These are phyloP conservation scores for Pascua guehoae DNA, from an alignment of 1,284 basidiomycete species.

Conservation along the genomic window DNA sequence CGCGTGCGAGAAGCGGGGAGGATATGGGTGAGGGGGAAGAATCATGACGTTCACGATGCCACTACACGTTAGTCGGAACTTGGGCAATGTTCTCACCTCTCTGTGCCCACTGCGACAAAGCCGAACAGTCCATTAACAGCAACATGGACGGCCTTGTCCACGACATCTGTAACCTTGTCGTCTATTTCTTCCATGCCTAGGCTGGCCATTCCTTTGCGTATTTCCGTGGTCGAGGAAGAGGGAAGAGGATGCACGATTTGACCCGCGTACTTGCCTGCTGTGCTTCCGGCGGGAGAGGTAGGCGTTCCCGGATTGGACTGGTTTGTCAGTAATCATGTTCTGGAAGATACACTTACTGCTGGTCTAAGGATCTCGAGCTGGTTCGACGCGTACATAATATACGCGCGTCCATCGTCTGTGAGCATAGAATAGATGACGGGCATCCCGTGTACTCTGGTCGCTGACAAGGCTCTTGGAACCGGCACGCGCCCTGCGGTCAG, in stretches of 20 bases:
- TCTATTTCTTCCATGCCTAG: background rate
- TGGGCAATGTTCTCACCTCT: slow-evolving; percentile 13
- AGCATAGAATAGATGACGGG: slow-evolving; percentile 43
- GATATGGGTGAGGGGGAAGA: slow-evolving; percentile 30
- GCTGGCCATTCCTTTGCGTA: slow-evolving; percentile 7
- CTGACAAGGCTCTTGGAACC: slow-evolving; percentile 18
- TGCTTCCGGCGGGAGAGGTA: background rate
- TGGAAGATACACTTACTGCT: background rate
- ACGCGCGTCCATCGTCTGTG: slow-evolving; percentile 48
- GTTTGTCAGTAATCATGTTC: background rate
- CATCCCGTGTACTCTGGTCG: slow-evolving; percentile 25
- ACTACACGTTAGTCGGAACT: slow-evolving; percentile 33
- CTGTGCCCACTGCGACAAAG: slow-evolving; percentile 74
- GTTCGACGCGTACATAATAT: slow-evolving; percentile 35
- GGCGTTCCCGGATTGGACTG: too few species aligned
- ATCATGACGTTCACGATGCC: slow-evolving; percentile 57
- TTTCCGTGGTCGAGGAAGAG: background rate
- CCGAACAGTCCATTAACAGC: slow-evolving; percentile 82
- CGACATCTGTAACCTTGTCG: slow-evolving; percentile 35
- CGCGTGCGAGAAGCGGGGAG: slow-evolving; percentile 27
- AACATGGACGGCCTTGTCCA: slow-evolving; percentile 57
- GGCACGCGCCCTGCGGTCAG: slow-evolving; percentile 15
- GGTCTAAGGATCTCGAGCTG: slow-evolving; percentile 14
- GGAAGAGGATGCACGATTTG: background rate
- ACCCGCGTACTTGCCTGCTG: background rate